Conservation (phyloP, 768 basidiomycete species). For the Russula sp. region DNA sequence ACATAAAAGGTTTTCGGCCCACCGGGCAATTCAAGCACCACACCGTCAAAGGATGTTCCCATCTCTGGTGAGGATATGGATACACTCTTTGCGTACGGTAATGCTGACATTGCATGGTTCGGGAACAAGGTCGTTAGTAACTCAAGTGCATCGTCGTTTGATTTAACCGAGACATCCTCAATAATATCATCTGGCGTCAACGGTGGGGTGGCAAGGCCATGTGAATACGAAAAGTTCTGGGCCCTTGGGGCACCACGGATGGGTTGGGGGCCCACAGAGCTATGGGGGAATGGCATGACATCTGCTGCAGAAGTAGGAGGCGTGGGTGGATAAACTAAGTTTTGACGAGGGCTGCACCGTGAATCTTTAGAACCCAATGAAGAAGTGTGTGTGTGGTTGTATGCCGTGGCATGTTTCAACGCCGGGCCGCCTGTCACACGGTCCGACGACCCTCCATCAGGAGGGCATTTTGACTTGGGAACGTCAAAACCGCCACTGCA, state of each 20-base stretch:
- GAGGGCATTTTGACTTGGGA: constrained; percentile 90
- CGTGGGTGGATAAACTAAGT: constrained; percentile 30
- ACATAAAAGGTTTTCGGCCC: constrained; percentile 74
- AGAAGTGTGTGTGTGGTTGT: constrained; percentile 27
- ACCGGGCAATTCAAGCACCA: constrained; percentile 68
- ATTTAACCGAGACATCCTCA: constrained; percentile 35
- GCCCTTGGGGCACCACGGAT: constrained; percentile 21
- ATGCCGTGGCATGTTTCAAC: constrained; percentile 36
- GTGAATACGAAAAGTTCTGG: constrained; percentile 19
- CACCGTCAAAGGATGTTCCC: constrained; percentile 65
- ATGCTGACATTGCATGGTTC: constrained; percentile 53
- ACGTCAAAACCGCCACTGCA: constrained; percentile 92
- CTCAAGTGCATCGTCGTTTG: constrained; percentile 59
- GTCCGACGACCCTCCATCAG: constrained; percentile 89
- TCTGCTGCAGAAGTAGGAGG: constrained; percentile 20
- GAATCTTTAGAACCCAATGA: constrained; percentile 35
- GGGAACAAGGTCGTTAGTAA: constrained; percentile 78
- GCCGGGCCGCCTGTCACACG: constrained; percentile 92
- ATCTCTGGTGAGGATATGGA: constrained; percentile 62
- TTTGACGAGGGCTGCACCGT: constrained; percentile 29
- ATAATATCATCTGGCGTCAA: constrained; percentile 66
- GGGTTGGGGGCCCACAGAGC: constrained; percentile 23
- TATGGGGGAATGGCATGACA: constrained; percentile 11
- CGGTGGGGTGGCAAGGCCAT: constrained; percentile 59
- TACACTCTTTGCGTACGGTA: constrained; percentile 71